Evolutionary conservation across 805 yeast species (phyloP).

Genomic region (Priceomyces haplophilus): DNA sequence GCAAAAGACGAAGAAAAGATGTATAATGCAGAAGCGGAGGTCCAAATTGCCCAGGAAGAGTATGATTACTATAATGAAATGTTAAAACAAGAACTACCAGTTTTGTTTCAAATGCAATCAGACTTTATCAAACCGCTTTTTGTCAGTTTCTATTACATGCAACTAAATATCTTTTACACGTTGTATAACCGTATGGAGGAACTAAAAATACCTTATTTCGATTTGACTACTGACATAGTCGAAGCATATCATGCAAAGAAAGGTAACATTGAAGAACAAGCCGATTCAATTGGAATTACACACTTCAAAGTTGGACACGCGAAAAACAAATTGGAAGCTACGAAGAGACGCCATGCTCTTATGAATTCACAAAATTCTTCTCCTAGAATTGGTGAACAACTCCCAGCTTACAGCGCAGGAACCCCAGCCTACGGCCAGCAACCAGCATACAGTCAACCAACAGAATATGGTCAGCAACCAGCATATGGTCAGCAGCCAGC

Average conservation of each 20-base stretch:
- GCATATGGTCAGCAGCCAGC: slow-evolving; percentile 27
- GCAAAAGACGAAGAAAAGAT: slow-evolving; percentile 88
- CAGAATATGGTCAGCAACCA: slow-evolving; percentile 27
- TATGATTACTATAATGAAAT: slow-evolving; percentile 93
- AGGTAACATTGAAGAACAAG: slow-evolving; percentile 85
- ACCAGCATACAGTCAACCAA: slow-evolving; percentile 15
- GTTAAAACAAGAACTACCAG: slow-evolving; percentile 87
- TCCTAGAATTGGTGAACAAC: slow-evolving; percentile 20
- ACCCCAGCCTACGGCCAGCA: slow-evolving; percentile 22
- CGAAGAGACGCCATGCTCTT: slow-evolving; percentile 67
- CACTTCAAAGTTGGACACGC: slow-evolving; percentile 90
- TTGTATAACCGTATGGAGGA: slow-evolving; percentile 89
- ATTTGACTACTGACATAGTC: slow-evolving; percentile 75
- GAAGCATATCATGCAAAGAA: slow-evolving; percentile 78
- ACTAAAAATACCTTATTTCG: slow-evolving; percentile 95
- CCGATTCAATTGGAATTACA: slow-evolving; percentile 87
- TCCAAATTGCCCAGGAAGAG: slow-evolving; percentile 90
- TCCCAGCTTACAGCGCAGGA: slow-evolving; percentile 38
- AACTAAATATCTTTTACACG: slow-evolving; percentile 92
- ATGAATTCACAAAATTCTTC: slow-evolving; percentile 17
- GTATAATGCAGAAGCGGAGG: slow-evolving; percentile 86
- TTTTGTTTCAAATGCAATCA: slow-evolving; percentile 81
- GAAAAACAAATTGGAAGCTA: slow-evolving; percentile 75
- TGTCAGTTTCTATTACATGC: slow-evolving; percentile 95
- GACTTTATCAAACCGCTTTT: slow-evolving; percentile 92